Percentiles rank a stretch among this genome's conserved stretches.
These are phyloP conservation scores for Periconia sp. DNA, from an alignment of 2,329 filamentous ascomycete genomes.

Conservation along the genomic window DNA sequence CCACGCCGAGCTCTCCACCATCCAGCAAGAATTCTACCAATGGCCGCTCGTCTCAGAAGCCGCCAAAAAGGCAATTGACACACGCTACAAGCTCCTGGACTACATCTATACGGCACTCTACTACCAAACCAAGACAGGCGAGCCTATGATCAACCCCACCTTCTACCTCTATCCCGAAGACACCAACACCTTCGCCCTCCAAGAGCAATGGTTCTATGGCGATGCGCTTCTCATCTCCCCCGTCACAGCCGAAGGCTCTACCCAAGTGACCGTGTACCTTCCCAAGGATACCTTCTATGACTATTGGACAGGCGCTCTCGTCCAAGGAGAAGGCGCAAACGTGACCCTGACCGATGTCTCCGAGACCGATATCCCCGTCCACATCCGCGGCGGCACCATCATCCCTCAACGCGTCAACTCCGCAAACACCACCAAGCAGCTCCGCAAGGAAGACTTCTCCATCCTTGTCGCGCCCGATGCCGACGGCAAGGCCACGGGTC, in stretches of 20 bases:
- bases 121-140: constrained; percentile 61
- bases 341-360: constrained; percentile 50
- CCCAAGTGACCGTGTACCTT: constrained; percentile 58
- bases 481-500: constrained; percentile 65
- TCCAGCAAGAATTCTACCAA: constrained; percentile 72
- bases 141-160: constrained; percentile 67
- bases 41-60: constrained; percentile 66
- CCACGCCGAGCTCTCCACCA: constrained; percentile 60
- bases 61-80: constrained; percentile 68
- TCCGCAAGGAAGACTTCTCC: constrained; percentile 68
- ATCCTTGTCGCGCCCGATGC: constrained; percentile 67
- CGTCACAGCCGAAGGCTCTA: constrained; percentile 55
- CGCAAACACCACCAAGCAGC: constrained; percentile 64
- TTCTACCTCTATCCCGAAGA: constrained; percentile 71
- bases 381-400: constrained; percentile 66
- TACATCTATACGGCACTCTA: constrained; percentile 76
- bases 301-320: constrained; percentile 55
- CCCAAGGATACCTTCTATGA: constrained; percentile 63
- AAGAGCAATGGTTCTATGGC: constrained; percentile 63
- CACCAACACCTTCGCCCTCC: constrained; percentile 53
- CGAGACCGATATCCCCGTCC: constrained; percentile 63
- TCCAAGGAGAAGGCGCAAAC: constrained; percentile 50
- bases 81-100: constrained; percentile 75
- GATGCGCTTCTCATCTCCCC: constrained; percentile 59
- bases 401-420: constrained; percentile 60